These are phyloP conservation scores for Cytospora leucostoma DNA, from an alignment of 2,329 filamentous ascomycete genomes.

Conservation along the genomic window DNA sequence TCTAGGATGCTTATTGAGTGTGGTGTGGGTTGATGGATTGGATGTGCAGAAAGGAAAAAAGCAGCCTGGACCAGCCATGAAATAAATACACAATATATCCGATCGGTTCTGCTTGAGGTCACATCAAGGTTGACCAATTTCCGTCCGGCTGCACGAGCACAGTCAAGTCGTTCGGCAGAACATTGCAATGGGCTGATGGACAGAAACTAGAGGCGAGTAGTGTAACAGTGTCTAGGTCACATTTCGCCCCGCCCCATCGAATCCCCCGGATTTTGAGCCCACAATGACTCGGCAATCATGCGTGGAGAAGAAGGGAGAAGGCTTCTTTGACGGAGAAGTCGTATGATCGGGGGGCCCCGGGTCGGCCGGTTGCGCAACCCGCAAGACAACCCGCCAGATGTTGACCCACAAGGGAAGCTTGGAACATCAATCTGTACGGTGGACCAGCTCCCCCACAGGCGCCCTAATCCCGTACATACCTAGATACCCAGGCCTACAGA, in stretches of 20 bases:
- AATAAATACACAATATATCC: not conserved
- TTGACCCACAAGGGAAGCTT: too few relatives aligned
- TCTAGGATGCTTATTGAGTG: not conserved
- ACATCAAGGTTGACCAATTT: too few relatives aligned
- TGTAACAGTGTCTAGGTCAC: conserved; percentile 21
- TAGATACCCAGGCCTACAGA: too few relatives aligned
- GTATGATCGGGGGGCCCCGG: conserved; percentile 28
- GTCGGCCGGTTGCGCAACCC: conserved; percentile 21
- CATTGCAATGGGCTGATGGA: conserved; percentile 26
- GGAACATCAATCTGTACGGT: too few relatives aligned
- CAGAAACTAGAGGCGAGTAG: conserved; percentile 13
- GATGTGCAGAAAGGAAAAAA: not conserved
- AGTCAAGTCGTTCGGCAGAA: conserved; percentile 14
- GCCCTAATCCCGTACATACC: too few relatives aligned
- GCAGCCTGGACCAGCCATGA: not conserved
- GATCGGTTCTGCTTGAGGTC: too few relatives aligned
- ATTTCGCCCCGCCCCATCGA: conserved; percentile 11
- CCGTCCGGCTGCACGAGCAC: conserved; percentile 5
- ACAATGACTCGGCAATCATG: conserved; percentile 24
- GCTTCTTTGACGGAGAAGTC: conserved; percentile 23
- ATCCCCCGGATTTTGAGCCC: conserved; percentile 25
- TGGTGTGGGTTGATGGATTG: not conserved
- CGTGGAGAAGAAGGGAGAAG: conserved; percentile 8
- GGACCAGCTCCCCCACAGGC: too few relatives aligned
- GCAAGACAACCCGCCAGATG: too few relatives aligned